Base-by-base conservation (phyloP, 2,329 filamentous ascomycete species). In the Alternaria triticimaculans region DNA sequence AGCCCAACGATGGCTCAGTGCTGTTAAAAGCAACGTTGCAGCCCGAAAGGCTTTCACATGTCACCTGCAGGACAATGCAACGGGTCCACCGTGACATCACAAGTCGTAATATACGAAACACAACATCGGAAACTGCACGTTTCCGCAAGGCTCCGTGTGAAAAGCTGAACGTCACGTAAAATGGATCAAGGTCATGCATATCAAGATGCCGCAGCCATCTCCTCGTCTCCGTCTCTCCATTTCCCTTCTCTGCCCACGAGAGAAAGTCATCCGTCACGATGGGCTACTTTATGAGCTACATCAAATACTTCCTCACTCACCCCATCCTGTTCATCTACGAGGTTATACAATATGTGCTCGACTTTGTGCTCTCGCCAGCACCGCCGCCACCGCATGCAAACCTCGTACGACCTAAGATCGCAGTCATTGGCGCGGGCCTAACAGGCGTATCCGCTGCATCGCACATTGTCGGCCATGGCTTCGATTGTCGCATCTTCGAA, bases 381-480 rank as follows among this genome's bases (percentile, higher is more conserved):
- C 89, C 92, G 5, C 92, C 92, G 0, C 84, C 86, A 3, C 87
- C 89, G 0, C 82, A 85, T 64, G 79, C 83, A 0, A 82, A 83
- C 7, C 81, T 92, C n/a, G 81, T 82, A 12, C 83, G 89, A 26
- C 90, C 92, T 14, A 89, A 80, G 49, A 83, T 84, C 55, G 82
- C 82, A 51, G 73, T 84, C 59, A 82, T 84, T 46, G 82, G 82
- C 8, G 82, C 82, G 44, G 82, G 82, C 8, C 84, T 96, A 58
- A 96, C 93, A 5, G 87, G 87, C 43, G 89, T 96, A 3, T 92
- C 92, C 1, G 88, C 92, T 8, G 93, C 93, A 0, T 89, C 92
- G 1, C 93, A 96, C 77, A 94, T 92, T 74, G 88, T 94, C 37
- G 93, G 93, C 2, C 92, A 96, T 87, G 92, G 92, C 48, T 95